Conservation (phyloP, 208 protist species). For the Histomonas meleagridis region DNA sequence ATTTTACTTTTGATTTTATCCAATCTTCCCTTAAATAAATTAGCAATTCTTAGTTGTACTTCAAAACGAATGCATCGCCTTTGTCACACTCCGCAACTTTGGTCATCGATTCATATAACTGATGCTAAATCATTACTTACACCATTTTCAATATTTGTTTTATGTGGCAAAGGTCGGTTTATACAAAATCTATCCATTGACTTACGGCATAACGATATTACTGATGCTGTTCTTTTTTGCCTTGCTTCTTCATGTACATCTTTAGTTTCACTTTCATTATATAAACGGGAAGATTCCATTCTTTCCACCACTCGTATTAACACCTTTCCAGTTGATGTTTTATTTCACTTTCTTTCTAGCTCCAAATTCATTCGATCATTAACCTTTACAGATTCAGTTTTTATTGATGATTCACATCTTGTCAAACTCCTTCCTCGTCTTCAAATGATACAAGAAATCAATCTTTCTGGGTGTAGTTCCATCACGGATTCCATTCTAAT, state of each 20-base stretch:
- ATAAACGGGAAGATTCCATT: neutral
- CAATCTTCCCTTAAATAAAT: neutral
- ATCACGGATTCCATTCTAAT: neutral
- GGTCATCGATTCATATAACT: neutral
- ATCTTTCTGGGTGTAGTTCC: neutral
- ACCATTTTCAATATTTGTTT: neutral
- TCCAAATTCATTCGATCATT: slow-evolving; percentile 3
- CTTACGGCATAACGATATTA: neutral
- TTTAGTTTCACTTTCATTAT: neutral
- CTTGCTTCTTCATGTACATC: neutral
- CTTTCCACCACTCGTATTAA: neutral
- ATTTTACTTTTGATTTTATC: neutral
- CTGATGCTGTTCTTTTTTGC: neutral
- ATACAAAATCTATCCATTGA: slow-evolving; percentile 1
- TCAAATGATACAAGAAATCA: slow-evolving; percentile 32
- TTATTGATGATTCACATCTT: slow-evolving; percentile 30
- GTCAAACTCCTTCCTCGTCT: slow-evolving; percentile 16
- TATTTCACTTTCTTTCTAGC: neutral
- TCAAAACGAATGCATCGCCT: neutral
- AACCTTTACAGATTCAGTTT: neutral
- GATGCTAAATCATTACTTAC: neutral
- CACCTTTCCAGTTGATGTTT: neutral
- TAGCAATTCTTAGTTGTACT: neutral
- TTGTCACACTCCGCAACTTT: neutral
- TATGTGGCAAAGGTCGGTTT: neutral